Conservation (phyloP, 2,329 filamentous ascomycete species). For the Fusarium metavorans region DNA sequence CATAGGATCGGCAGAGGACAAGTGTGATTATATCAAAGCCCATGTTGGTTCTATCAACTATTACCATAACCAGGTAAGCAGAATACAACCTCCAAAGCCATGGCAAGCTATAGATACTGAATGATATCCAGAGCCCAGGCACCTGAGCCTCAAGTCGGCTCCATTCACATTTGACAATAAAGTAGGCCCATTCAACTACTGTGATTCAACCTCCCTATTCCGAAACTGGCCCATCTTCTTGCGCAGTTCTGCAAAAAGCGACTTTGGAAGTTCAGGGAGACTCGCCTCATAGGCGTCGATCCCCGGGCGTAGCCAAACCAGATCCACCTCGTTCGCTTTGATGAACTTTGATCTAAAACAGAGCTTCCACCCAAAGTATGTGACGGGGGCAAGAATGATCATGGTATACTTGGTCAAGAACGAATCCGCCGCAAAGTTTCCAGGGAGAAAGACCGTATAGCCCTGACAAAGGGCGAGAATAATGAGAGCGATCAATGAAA, state of each 20-base stretch:
- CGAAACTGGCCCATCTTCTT: not conserved
- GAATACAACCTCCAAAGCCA: not conserved
- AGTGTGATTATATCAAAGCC: not conserved
- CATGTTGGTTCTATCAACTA: not conserved
- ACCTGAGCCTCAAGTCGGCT: not conserved
- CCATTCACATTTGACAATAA: not conserved
- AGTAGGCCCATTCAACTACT: not conserved
- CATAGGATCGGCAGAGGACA: not conserved
- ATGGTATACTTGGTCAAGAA: not conserved
- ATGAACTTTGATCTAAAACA: not conserved
- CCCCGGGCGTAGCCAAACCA: not conserved
- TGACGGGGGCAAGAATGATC: not conserved
- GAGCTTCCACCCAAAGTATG: not conserved
- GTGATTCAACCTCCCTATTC: not conserved
- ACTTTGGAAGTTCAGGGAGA: not conserved
- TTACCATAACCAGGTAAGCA: not conserved
- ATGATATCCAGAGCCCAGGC: not conserved
- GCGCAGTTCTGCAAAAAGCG: not conserved
- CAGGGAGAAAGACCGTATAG: not conserved
- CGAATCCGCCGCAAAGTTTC: not conserved
- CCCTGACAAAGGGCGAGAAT: not conserved
- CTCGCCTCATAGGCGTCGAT: not conserved
- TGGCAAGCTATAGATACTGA: not conserved
- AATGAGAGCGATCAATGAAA: constrained; percentile 6
- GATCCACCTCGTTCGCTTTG: not conserved